Conservation (phyloP, 176 grass and related monocot species). For the Tuctoria greenei region DNA sequence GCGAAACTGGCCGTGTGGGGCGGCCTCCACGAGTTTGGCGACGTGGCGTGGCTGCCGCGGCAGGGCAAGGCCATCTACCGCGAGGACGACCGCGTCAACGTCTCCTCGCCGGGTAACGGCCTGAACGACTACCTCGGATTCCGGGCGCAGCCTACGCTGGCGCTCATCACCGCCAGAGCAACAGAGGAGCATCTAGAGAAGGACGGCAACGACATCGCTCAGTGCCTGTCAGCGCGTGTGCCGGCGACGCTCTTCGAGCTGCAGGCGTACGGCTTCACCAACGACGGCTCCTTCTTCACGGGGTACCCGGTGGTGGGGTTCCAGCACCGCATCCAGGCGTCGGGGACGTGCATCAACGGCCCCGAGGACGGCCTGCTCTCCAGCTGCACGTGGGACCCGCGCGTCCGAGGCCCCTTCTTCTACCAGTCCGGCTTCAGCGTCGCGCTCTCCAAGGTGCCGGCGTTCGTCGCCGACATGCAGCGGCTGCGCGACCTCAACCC, state of each 20-base stretch:
- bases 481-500: conserved; percentile 54
- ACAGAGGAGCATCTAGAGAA: conserved; percentile 1
- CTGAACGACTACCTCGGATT: conserved; percentile 22
- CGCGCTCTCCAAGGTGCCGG: conserved; percentile 25
- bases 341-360: conserved; percentile 31
- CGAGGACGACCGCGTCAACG: conserved; percentile 6
- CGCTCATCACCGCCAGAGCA: not conserved
- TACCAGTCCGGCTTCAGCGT: conserved; percentile 51
- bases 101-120: not conserved
- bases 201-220: not conserved
- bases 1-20: not conserved
- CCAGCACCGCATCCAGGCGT: conserved; percentile 53
- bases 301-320: conserved; percentile 54
- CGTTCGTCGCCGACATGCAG: conserved; percentile 50
- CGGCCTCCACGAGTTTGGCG: conserved; percentile 24
- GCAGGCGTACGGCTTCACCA: conserved; percentile 29
- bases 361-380: conserved; percentile 42
- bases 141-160: conserved; percentile 15
- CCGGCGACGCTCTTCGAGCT: conserved; percentile 13
- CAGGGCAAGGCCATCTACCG: conserved; percentile 29
- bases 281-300: conserved; percentile 45
- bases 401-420: conserved; percentile 44
- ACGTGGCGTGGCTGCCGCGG: conserved; percentile 9
- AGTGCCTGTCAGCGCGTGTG: conserved; percentile 9
- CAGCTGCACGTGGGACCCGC: conserved; percentile 40